phyloP scores from a whole-genome alignment of 345 rosid species.

The Eutrema heterophyllum region DNA sequence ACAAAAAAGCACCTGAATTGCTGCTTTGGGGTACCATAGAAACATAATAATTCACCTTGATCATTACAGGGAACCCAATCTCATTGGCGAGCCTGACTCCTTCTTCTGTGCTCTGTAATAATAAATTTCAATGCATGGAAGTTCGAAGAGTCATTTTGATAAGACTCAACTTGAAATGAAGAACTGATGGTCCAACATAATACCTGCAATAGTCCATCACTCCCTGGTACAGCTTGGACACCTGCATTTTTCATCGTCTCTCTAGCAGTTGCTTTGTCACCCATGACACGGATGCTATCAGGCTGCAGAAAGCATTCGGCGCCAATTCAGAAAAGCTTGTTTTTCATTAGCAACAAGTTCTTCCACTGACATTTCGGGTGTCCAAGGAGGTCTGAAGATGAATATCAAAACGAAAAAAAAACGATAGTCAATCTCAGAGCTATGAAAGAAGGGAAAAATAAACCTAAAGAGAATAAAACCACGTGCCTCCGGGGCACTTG shows the following conservation, averaged over 20 bases:
- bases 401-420: too few species aligned
- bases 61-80: conserved; percentile 97
- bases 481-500: too few species aligned
- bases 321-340: too few species aligned
- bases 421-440: too few species aligned
- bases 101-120: conserved; percentile 84
- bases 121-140: conserved; percentile 14
- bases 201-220: conserved; percentile 94
- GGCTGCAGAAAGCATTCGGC: conserved; percentile 79
- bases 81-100: conserved; percentile 72
- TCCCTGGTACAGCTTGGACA: conserved; percentile 98
- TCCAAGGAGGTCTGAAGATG: too few species aligned
- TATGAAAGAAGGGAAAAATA: too few species aligned
- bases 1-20: background rate
- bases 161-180: background rate
- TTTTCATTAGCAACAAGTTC: too few species aligned
- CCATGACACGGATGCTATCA: conserved; percentile 95
- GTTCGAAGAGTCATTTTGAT: background rate
- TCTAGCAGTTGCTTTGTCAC: conserved; percentile 97
- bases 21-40: background rate
- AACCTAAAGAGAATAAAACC: too few species aligned
- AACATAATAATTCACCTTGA: conserved; percentile 55
- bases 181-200: background rate
- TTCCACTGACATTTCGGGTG: too few species aligned
- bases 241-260: conserved; percentile 99